Evolutionary conservation across 1,139 yeast genomes (phyloP), one percentile per base, ranked within the genome.

Genomic region (Candida labiduridarum): DNA sequence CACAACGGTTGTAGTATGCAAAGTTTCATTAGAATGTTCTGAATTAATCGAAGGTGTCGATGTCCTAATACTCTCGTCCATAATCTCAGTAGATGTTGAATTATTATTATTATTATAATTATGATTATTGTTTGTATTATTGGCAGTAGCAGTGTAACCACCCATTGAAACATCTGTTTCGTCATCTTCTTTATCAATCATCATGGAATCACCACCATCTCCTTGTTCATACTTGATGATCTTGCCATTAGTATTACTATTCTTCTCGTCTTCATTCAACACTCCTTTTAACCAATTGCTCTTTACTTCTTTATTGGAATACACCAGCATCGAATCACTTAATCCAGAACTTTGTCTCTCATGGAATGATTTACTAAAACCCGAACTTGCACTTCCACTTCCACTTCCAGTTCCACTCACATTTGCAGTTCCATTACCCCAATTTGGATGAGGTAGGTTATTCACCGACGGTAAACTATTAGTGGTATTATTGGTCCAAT

Each of bases 251-350:
- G 8, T 9, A 25, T 25, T 25, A 22, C 25, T 22, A 29, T 38
- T 19, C 16, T 34, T 39, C 3, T 46, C 48, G 10, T 57, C 58
- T 31, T 48, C 51, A 44, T 57, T 57, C 35, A 57, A 54, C 4
- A 57, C 60, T 3, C 57, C 59, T 45, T 50, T 56, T 34, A 57
- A 49, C 60, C 60, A 57, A 47, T 49, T 51, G 25, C 49, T 49
- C 31, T 52, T 52, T 10, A 33, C 40, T 25, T 38, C 47, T 31
- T 33, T 41, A n/a, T 45, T 45, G 11, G 46, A 44, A 44, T 14
- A 44, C 14, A 44, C 41, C 46, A 44, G 46, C 12, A 33, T 19
- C 8, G 41, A 36, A 44, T 44, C 46, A 44, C 46, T 44, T 3
- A 44, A 15, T 34, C n/a, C 33, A 6, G 41, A 44, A 36, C 46